Evolutionary conservation across 441 rosid genomes (phyloP), one percentile per base, ranked within the genome.

Genomic region (Bocquillonia castaneifolia): DNA sequence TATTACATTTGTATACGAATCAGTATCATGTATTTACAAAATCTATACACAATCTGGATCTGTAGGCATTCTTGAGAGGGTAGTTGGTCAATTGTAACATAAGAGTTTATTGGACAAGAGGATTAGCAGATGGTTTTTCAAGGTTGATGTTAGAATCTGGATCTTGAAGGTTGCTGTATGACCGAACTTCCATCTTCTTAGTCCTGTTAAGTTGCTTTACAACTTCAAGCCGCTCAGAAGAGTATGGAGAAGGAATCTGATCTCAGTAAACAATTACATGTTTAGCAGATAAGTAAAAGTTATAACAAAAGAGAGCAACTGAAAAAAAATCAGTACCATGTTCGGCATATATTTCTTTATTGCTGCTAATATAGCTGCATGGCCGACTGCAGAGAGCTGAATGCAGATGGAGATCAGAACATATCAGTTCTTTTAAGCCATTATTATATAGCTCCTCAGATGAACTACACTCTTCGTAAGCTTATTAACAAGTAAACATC

Each of bases 171-270:
- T 74, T 79, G 77, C 77, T 78, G 81, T 81, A 76, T 2, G 78
- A 61, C 59, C 56, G 74, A 60, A 84, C 73, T 60, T 83, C 85
- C 84, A 77, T 81, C 81, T 84, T 82, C 82, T 78, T 85, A 2
- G 86, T 81, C 76, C 91, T 79, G 37, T 78, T 67, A 5, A 86
- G 74, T 69, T 88, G 95, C 75, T 85, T 85, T 39, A 71, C 82
- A 29, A 79, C 78, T 66, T 80, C 88, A 73, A 86, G 76, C 59
- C 92, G 86, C 72, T 81, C 83, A 0, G 75, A 18, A 25, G 87
- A 80, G 76, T 74, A 88, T n/a, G 88, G 90, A 47, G 95, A 86
- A 36, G 95, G 95, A 64, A 88, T 86, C 94, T 88, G 61, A 63
- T 56, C 52, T 40, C 58, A 39, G 53, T 3, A 50, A 22, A 25